Base-by-base conservation (phyloP, 2,329 filamentous ascomycete species). In the Zasmidium cellare region DNA sequence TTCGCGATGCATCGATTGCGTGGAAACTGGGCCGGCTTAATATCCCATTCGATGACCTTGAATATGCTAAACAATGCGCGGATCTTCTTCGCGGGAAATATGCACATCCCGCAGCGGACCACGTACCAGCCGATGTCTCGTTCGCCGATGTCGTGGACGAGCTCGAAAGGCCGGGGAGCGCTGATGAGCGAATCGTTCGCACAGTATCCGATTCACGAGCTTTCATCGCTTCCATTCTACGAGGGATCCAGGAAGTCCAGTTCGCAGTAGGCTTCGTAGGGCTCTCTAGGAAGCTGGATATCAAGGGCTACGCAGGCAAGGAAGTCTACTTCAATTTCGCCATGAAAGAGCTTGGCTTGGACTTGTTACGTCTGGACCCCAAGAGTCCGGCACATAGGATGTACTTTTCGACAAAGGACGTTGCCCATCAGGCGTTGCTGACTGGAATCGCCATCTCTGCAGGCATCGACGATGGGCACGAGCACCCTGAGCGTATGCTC, bases 281-380 rank as follows among this genome's bases (percentile, higher is more conserved):
- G 18, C 77, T 99, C 58, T 92, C 91, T 20, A 94, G 92, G 73
- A 87, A 87, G 67, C 82, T 97, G 12, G 82, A 87, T 41, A 82
- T 86, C 1, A 80, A 90, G 58, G 85, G 87, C 61, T 82, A 87
- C 2, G 81, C 82, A 2, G 85, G 87, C 24, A 80, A 83, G n/a
- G 87, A 91, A 2, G 83, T 96, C 7, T 86, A 89, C 59, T 81
- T 97, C 60, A 96, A 93, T 69, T 84, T 92, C 46, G 92, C 93
- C 6, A 96, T 96, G 84, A 97, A 99, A 73, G 96, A 99, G 72
- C 86, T 99, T 45, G 93, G 93, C 59, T 84, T 99, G 71, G 94
- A 99, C 71, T 79, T 99, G 44, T 88, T 97, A 71, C 87, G 93
- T 20, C 83, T 99, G 55, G 93, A 99, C 72, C 88, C 91, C 45